Evolutionary conservation across 768 basidiomycete genomes (phyloP).

Genomic region (Zangia roseola): DNA sequence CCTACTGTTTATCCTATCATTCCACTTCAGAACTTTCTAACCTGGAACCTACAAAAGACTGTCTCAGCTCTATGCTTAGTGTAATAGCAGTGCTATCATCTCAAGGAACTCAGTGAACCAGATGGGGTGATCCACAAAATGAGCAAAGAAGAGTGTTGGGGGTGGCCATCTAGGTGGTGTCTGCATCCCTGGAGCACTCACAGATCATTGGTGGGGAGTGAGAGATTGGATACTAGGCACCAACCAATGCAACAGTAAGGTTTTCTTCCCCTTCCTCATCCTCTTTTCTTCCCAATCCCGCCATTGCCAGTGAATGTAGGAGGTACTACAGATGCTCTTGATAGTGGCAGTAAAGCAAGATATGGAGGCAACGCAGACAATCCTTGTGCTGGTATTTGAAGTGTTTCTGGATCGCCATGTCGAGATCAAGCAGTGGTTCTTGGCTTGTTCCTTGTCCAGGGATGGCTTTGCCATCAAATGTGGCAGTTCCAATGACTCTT

Average conservation of each 20-base stretch:
- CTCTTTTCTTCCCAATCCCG: constrained; percentile 19
- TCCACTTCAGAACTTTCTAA: too few relatives aligned
- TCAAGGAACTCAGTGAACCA: constrained; percentile 89
- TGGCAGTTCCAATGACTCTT: constrained; percentile 33
- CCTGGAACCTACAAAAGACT: too few relatives aligned
- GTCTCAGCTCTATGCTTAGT: too few relatives aligned
- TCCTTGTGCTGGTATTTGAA: constrained; percentile 21
- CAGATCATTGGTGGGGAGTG: constrained; percentile 6
- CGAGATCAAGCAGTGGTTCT: constrained; percentile 93
- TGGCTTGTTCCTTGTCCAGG: constrained; percentile 43
- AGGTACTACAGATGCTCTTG: constrained; percentile 48
- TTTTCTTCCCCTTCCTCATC: constrained; percentile 18
- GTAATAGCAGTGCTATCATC: constrained; percentile 77
- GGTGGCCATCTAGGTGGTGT: constrained; percentile 60
- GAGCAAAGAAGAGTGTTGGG: constrained; percentile 85
- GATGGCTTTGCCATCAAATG: constrained; percentile 16
- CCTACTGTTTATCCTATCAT: too few relatives aligned
- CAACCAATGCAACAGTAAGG: constrained; percentile 8
- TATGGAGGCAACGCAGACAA: constrained; percentile 55
- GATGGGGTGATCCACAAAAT: constrained; percentile 86
- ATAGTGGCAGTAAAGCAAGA: constrained; percentile 77
- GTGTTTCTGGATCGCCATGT: constrained; percentile 74
- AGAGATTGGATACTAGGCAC: constrained; percentile 26
- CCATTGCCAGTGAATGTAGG: constrained; percentile 39
- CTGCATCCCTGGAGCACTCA: constrained; percentile 14